A percentile compares a stretch with the other conserved stretches of the same genome.
phyloP scores from a whole-genome alignment of 2,329 filamentous ascomycete genomes.

The Orbilia oligospora region DNA sequence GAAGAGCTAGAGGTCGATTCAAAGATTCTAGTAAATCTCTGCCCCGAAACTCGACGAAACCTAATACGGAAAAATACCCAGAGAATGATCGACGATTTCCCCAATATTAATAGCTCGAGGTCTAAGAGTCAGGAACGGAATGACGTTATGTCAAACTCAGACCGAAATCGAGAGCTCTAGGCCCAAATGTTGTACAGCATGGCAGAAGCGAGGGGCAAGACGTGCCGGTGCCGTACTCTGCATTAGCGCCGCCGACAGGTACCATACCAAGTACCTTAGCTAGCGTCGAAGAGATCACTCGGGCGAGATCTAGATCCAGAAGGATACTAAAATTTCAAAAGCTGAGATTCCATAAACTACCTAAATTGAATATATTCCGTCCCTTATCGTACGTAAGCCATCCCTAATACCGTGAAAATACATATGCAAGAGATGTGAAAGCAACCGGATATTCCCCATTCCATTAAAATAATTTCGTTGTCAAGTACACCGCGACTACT shows the following conservation, averaged over 20 bases:
- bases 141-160: slow-evolving; percentile 21
- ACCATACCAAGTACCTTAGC: background rate
- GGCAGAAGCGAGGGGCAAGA: slow-evolving; percentile 26
- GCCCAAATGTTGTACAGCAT: slow-evolving; percentile 19
- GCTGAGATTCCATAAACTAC: background rate
- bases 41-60: too few species aligned
- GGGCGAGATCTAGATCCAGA: background rate
- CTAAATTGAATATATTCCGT: slow-evolving; percentile 23
- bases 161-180: slow-evolving; percentile 1
- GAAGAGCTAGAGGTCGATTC: too few species aligned
- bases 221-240: slow-evolving; percentile 37
- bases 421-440: slow-evolving; percentile 22
- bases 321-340: background rate
- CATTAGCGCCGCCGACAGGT: slow-evolving; percentile 36
- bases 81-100: too few species aligned
- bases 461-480: slow-evolving; percentile 39
- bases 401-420: slow-evolving; percentile 12
- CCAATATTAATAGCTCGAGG: background rate
- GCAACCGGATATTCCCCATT: slow-evolving; percentile 34
- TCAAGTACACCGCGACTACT: slow-evolving; percentile 25
- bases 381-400: slow-evolving; percentile 34
- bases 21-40: too few species aligned
- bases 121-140: background rate
- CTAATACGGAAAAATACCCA: too few species aligned
- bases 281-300: background rate